Conservation (phyloP, 768 basidiomycete genomes). For the Hericium erinaceus region DNA sequence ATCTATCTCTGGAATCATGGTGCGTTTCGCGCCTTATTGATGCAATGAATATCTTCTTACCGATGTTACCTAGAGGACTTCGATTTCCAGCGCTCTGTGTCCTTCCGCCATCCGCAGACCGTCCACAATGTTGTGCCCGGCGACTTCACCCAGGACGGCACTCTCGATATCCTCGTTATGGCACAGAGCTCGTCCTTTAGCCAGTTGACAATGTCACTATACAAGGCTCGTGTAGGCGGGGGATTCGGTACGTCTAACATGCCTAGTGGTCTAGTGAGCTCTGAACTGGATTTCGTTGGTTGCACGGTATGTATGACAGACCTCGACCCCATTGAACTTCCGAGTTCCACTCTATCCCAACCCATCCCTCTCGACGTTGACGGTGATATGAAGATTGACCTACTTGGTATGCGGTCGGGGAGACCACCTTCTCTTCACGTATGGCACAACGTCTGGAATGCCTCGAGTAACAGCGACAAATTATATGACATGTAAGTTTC, state of each 20-base stretch:
- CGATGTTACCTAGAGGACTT: slow-evolving; percentile 39
- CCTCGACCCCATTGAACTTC: slow-evolving; percentile 35
- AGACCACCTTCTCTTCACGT: slow-evolving; percentile 39
- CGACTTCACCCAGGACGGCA: slow-evolving; percentile 90
- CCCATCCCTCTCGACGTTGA: slow-evolving; percentile 82
- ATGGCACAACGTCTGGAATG: slow-evolving; percentile 79
- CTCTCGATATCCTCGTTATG: slow-evolving; percentile 87
- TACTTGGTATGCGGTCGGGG: slow-evolving; percentile 52
- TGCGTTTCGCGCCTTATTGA: slow-evolving; percentile 17
- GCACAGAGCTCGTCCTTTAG: slow-evolving; percentile 39
- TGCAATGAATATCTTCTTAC: not conserved
- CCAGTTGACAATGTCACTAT: slow-evolving; percentile 61
- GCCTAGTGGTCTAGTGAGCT: too few relatives aligned
- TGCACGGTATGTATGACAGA: slow-evolving; percentile 13
- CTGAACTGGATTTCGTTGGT: not conserved
- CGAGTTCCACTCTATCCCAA: slow-evolving; percentile 62
- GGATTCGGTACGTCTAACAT: slow-evolving; percentile 49
- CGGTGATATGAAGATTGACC: slow-evolving; percentile 83
- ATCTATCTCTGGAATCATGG: slow-evolving; percentile 81
- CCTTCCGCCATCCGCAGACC: slow-evolving; percentile 44
- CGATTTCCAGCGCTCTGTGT: slow-evolving; percentile 37
- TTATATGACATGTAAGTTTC: slow-evolving; percentile 55
- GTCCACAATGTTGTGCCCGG: slow-evolving; percentile 84
- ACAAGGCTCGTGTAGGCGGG: slow-evolving; percentile 50
- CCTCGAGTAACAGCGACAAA: slow-evolving; percentile 37